Conservation (phyloP, 768 basidiomycete genomes). For the Lactarius trivialis region DNA sequence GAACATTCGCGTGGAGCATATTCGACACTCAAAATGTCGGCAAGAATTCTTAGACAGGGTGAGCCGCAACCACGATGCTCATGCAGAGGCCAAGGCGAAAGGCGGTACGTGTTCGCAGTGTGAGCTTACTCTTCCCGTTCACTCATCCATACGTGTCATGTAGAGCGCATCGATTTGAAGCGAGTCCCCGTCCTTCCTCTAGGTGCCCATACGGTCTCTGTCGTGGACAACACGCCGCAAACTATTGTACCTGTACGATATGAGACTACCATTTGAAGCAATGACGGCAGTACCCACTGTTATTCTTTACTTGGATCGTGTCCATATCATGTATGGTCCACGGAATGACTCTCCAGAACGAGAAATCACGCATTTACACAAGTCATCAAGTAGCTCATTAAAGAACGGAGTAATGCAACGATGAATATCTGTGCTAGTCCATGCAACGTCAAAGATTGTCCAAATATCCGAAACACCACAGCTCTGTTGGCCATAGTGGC, state of each 20-base stretch:
- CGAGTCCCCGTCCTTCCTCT: slow-evolving; percentile 82
- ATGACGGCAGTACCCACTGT: not conserved
- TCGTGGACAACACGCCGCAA: slow-evolving; percentile 73
- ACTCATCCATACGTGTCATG: not conserved
- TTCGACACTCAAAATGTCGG: slow-evolving; percentile 94
- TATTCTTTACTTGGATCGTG: slow-evolving; percentile 1
- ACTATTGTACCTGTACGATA: slow-evolving; percentile 90
- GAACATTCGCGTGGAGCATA: slow-evolving; percentile 95
- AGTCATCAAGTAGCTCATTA: not conserved
- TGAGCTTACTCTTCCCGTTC: not conserved
- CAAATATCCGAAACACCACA: not conserved
- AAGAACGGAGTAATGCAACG: not conserved
- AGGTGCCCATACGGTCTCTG: slow-evolving; percentile 67
- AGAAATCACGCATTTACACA: not conserved
- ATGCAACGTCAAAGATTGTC: not conserved
- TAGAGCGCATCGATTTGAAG: slow-evolving; percentile 79
- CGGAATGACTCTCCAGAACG: not conserved
- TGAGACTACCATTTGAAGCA: slow-evolving; percentile 90
- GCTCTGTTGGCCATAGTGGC: not conserved
- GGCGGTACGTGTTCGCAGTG: slow-evolving; percentile 55
- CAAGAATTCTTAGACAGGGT: slow-evolving; percentile 97
- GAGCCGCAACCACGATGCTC: slow-evolving; percentile 81
- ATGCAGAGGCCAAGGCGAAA: slow-evolving; percentile 81
- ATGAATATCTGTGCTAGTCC: not conserved
- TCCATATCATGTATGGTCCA: no score